phyloP scores from a whole-genome alignment of 768 basidiomycete genomes.

The Lactarius trivialis region DNA sequence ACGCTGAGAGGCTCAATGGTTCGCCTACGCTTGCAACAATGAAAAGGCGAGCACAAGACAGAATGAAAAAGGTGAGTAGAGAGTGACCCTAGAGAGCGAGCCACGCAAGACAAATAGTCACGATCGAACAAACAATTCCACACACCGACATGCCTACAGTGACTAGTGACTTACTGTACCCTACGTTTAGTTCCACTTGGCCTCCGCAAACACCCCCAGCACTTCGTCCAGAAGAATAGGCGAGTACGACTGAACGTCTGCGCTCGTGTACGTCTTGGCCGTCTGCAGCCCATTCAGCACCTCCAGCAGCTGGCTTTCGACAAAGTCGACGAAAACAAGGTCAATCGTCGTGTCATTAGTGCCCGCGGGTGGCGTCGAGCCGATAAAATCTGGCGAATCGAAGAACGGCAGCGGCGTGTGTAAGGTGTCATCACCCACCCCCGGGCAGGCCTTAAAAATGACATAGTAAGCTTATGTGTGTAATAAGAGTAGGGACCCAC shows the following conservation, averaged over 20 bases:
- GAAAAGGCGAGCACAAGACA: too few species aligned
- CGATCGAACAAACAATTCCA: too few species aligned
- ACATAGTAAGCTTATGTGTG: not conserved
- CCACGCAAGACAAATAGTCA: too few species aligned
- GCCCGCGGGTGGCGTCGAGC: constrained; percentile 46
- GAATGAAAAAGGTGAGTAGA: too few species aligned
- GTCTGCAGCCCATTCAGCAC: constrained; percentile 53
- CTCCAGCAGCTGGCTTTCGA: constrained; percentile 43
- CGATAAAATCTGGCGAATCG: constrained; percentile 50
- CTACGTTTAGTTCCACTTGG: constrained; percentile 15
- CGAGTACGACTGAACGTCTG: constrained; percentile 53
- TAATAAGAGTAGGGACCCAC: constrained; percentile 33
- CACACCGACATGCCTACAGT: too few species aligned
- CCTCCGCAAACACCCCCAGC: constrained; percentile 52
- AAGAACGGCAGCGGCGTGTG: constrained; percentile 59
- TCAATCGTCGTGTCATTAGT: constrained; percentile 50
- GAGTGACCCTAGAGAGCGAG: too few species aligned
- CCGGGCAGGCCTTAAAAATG: constrained; percentile 52
- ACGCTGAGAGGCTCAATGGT: too few species aligned
- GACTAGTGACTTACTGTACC: too few species aligned
- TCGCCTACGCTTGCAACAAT: too few species aligned
- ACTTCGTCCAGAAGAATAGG: constrained; percentile 43
- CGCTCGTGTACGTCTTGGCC: constrained; percentile 40
- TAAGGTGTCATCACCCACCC: constrained; percentile 63
- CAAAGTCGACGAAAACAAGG: constrained; percentile 71